phyloP scores from a whole-genome alignment of 257 asterid genomes.

The Penstemon eatonii region DNA sequence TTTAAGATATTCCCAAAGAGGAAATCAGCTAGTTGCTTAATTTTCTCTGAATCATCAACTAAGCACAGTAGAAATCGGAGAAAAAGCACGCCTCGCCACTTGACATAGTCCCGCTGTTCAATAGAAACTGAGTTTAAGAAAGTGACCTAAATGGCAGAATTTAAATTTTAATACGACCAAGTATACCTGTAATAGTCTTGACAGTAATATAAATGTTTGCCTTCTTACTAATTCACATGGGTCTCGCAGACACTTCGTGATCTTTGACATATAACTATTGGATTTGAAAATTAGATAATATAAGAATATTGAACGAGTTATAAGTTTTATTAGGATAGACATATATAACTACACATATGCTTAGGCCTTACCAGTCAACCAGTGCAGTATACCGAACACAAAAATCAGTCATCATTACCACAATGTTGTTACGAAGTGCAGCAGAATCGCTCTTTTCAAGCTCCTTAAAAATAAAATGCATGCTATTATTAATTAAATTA shows the following conservation, averaged over 20 bases:
- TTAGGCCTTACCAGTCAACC: constrained; percentile 75
- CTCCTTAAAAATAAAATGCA: constrained; percentile 50
- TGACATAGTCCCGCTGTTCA: constrained; percentile 87
- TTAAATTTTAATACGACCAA: constrained; percentile 11
- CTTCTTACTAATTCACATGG: constrained; percentile 90
- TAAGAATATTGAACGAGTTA: constrained; percentile 20
- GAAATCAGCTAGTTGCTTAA: constrained; percentile 82
- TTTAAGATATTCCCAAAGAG: constrained; percentile 87
- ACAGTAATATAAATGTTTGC: constrained; percentile 84
- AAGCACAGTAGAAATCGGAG: constrained; percentile 81
- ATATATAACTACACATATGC: constrained; percentile 11
- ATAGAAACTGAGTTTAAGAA: constrained; percentile 26
- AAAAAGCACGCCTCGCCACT: constrained; percentile 95
- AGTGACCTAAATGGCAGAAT: constrained; percentile 3
- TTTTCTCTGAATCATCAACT: constrained; percentile 84
- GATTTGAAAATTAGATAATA: constrained; percentile 5
- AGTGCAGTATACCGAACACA: constrained; percentile 94
- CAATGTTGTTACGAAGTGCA: constrained; percentile 81
- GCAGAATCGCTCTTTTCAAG: constrained; percentile 85
- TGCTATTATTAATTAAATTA: constrained; percentile 1
- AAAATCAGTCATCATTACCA: constrained; percentile 90
- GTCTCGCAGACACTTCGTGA: constrained; percentile 87
- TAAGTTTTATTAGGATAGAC: neutral
- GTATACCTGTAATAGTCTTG: constrained; percentile 86
- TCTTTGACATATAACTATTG: constrained; percentile 75